phyloP scores from a whole-genome alignment of 148 eudicot species.

The Oxyria digyna region DNA sequence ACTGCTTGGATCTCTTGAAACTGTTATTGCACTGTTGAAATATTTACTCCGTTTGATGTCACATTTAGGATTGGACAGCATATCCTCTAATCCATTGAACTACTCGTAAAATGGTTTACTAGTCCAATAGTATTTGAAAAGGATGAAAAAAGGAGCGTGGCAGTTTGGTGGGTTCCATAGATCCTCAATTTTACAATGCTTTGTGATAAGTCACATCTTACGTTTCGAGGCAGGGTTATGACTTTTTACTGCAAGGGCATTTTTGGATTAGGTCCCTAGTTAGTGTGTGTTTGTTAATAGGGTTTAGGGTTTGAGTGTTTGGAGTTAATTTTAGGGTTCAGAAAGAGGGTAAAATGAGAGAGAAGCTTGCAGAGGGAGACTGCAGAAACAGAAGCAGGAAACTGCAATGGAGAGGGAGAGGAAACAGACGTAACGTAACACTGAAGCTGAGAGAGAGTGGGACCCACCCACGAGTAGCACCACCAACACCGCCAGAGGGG shows the following conservation, averaged over 20 bases:
- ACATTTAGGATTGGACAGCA: neutral
- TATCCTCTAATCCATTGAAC: no score
- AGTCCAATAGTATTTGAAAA: no score
- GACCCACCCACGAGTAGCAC: neutral
- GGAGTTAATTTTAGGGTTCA: neutral
- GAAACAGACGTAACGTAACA: conserved; percentile 43
- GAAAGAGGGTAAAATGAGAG: neutral
- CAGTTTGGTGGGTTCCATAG: no score
- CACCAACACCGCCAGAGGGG: neutral
- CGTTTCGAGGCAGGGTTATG: no score
- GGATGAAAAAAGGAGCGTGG: no score
- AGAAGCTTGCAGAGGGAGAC: conserved; percentile 6
- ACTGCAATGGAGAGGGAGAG: neutral
- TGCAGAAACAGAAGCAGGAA: neutral
- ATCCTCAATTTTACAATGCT: no score
- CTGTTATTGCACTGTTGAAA: conserved; percentile 5
- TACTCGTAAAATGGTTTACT: no score
- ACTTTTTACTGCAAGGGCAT: no score
- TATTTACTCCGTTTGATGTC: neutral
- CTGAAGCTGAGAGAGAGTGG: conserved; percentile 17
- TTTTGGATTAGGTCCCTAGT: no score
- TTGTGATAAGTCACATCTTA: no score
- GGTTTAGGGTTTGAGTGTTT: no score
- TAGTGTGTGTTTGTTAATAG: no score
- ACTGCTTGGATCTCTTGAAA: neutral